Conservation (phyloP, 208 protist genomes). For the Cochliopodium minus region DNA sequence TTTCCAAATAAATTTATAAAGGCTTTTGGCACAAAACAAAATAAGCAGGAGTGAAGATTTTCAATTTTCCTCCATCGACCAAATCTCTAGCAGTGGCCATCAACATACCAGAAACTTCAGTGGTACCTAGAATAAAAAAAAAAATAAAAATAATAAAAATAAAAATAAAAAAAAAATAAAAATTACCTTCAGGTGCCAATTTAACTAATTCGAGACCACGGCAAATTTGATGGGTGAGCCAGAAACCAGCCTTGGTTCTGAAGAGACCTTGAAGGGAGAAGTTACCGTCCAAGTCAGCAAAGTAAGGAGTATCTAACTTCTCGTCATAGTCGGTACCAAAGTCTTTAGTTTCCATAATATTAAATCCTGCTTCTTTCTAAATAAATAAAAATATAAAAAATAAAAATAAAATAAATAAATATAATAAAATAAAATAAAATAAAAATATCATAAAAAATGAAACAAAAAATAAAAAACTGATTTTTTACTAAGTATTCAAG, state of each 20-base stretch:
- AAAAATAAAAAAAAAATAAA: neutral
- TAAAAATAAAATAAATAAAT: slow-evolving; percentile 10
- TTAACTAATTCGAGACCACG: slow-evolving; percentile 45
- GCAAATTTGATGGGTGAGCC: slow-evolving; percentile 50
- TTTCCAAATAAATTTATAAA: too few species aligned
- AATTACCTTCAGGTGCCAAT: slow-evolving; percentile 45
- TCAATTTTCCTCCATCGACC: slow-evolving; percentile 55
- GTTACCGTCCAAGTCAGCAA: slow-evolving; percentile 47
- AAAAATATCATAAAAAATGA: neutral
- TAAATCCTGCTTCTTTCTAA: slow-evolving; percentile 67
- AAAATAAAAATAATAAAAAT: slow-evolving; percentile 17
- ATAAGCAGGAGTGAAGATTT: slow-evolving; percentile 74
- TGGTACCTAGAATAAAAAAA: too few species aligned
- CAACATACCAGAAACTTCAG: slow-evolving; percentile 59
- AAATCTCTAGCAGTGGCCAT: slow-evolving; percentile 59
- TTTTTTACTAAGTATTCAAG: neutral
- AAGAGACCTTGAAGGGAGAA: slow-evolving; percentile 46
- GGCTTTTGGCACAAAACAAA: slow-evolving; percentile 67
- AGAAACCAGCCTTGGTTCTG: slow-evolving; percentile 53
- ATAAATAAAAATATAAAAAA: slow-evolving; percentile 28
- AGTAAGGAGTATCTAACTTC: slow-evolving; percentile 63
- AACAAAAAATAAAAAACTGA: slow-evolving; percentile 1
- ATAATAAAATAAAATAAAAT: neutral
- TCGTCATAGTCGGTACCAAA: slow-evolving; percentile 35
- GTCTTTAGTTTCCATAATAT: slow-evolving; percentile 55